Conservation (phyloP, 352 stramenopile genomes). For the Phytophthora ramorum region DNA sequence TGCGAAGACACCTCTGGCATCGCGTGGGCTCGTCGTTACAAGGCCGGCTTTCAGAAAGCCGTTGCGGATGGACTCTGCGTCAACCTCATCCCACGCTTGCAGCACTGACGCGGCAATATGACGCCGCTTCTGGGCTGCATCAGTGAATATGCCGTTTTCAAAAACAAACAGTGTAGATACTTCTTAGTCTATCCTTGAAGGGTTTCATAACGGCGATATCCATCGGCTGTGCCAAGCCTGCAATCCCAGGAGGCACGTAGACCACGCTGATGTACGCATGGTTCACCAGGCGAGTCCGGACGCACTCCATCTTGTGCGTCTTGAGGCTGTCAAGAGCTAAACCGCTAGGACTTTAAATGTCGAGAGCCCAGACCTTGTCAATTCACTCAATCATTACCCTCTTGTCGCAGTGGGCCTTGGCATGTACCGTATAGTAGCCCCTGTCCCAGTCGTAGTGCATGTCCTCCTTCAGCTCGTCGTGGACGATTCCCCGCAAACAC, state of each 20-base stretch:
- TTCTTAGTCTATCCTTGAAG: neutral
- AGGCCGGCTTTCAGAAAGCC: constrained; percentile 3
- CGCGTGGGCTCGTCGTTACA: neutral
- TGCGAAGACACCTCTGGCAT: constrained; percentile 1
- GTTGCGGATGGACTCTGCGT: neutral
- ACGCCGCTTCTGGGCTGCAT: constrained; percentile 1
- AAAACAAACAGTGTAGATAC: constrained; percentile 1
- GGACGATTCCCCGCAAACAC: constrained; percentile 8
- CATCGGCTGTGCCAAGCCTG: no score
- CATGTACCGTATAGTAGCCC: neutral
- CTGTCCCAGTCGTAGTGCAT: neutral
- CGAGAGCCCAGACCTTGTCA: constrained; percentile 8
- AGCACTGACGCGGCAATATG: neutral
- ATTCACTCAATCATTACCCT: constrained; percentile 10
- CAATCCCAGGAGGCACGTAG: neutral
- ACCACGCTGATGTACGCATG: no score
- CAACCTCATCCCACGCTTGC: neutral
- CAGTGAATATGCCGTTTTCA: neutral
- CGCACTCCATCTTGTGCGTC: constrained; percentile 10
- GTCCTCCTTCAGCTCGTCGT: constrained; percentile 1
- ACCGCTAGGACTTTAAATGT: no score
- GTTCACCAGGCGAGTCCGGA: no score
- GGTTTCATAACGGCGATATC: no score
- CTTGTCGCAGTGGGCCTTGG: neutral
- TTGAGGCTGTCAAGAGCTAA: constrained; percentile 2